These are phyloP conservation scores for Phanerochaete sordida DNA, from an alignment of 768 basidiomycete species.

Conservation along the genomic window DNA sequence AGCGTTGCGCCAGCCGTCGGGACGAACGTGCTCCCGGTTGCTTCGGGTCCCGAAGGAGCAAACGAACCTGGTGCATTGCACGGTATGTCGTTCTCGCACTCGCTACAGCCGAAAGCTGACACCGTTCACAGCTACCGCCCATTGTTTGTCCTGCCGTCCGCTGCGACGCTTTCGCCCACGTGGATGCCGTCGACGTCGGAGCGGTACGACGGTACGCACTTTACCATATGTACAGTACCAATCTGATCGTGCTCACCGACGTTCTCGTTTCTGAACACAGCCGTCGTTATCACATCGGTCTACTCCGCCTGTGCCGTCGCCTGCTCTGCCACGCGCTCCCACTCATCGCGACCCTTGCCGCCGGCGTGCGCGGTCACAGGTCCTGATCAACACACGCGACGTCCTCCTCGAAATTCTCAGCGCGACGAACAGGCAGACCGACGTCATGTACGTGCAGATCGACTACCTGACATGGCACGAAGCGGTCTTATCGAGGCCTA, in stretches of 20 bases:
- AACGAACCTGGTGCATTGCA: constrained; percentile 27
- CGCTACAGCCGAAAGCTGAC: neutral
- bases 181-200: no score
- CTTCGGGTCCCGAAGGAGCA: constrained; percentile 25
- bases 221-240: constrained; percentile 19
- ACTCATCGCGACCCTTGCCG: constrained; percentile 13
- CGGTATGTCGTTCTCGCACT: neutral
- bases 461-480: neutral
- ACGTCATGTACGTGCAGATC: neutral
- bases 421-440: neutral
- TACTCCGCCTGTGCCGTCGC: constrained; percentile 20
- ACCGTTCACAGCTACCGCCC: no score
- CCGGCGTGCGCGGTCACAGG: constrained; percentile 11
- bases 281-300: constrained; percentile 15
- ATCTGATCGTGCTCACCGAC: neutral
- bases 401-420: neutral
- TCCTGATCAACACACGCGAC: neutral
- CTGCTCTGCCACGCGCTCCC: constrained; percentile 19
- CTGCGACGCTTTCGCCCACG: no score
- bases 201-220: constrained; percentile 8
- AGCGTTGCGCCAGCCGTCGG: constrained; percentile 26
- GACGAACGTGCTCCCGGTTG: constrained; percentile 28
- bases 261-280: constrained; percentile 8
- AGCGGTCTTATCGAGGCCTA: neutral
- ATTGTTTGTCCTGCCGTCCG: no score